A percentile compares a stretch with the other conserved stretches of the same genome.
These are phyloP conservation scores for Dictyostelium firmibasis DNA, from an alignment of 78 protist species.

Conservation along the genomic window DNA sequence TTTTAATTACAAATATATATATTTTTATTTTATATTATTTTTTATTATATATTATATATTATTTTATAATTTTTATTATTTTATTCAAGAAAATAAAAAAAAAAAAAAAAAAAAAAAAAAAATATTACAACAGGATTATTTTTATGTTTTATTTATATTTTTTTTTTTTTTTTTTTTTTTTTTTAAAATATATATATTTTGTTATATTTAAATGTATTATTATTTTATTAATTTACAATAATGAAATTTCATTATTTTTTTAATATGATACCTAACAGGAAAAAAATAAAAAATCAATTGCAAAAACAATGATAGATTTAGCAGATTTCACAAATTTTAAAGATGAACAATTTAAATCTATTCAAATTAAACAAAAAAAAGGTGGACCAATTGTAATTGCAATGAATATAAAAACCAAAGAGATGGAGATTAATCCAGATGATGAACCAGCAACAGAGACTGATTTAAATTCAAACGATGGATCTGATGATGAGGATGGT, in stretches of 20 bases:
- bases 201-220: too few relatives aligned
- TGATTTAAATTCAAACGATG: slow-evolving; percentile 64
- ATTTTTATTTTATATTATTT: neutral
- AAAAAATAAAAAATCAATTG: slow-evolving; percentile 50
- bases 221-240: too few relatives aligned
- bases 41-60: neutral
- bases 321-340: slow-evolving; percentile 47
- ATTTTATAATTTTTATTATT: too few relatives aligned
- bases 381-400: slow-evolving; percentile 26
- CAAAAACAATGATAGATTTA: slow-evolving; percentile 49
- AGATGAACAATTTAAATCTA: slow-evolving; percentile 38
- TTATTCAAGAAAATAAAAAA: too few relatives aligned
- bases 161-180: neutral
- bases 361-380: slow-evolving; percentile 52
- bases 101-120: too few relatives aligned
- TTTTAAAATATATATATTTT: too few relatives aligned
- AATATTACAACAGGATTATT: neutral
- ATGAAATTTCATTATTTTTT: too few relatives aligned
- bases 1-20: too few relatives aligned
- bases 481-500: slow-evolving; percentile 71
- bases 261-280: too few relatives aligned
- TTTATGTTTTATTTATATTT: neutral
- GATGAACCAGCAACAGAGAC: slow-evolving; percentile 74
- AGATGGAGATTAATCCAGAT: slow-evolving; percentile 37
- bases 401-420: slow-evolving; percentile 30